A percentile compares a stretch with the other conserved stretches of the same genome.
These are phyloP conservation scores for Xylaria telfairii DNA, from an alignment of 495 filamentous ascomycete genomes.

Conservation along the genomic window DNA sequence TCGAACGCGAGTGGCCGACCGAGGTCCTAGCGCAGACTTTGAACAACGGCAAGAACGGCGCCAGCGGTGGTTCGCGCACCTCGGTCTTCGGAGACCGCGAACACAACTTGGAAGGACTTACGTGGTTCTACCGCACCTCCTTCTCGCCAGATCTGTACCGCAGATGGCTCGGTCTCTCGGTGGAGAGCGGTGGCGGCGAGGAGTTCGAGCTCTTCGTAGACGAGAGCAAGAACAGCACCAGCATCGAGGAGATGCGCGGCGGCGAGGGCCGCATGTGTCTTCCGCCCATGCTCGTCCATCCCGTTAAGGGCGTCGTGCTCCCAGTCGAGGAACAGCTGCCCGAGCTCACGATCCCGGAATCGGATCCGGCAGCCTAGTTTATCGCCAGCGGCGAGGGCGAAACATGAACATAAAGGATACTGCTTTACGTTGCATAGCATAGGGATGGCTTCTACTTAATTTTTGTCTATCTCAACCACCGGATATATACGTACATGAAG, in stretches of 20 bases:
- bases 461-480: slow-evolving; percentile 6
- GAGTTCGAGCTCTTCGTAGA: slow-evolving; percentile 71
- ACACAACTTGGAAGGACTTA: slow-evolving; percentile 86
- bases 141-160: slow-evolving; percentile 84
- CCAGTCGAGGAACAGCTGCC: slow-evolving; percentile 64
- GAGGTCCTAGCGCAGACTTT: slow-evolving; percentile 80
- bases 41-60: slow-evolving; percentile 85
- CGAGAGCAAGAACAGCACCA: slow-evolving; percentile 54
- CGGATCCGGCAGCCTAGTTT: slow-evolving; percentile 42
- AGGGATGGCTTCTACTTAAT: slow-evolving; percentile 20
- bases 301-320: slow-evolving; percentile 84
- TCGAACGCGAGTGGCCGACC: slow-evolving; percentile 89
- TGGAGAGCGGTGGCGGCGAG: slow-evolving; percentile 87
- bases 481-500: slow-evolving; percentile 25
- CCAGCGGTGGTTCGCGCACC: slow-evolving; percentile 70
- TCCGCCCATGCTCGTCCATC: slow-evolving; percentile 90
- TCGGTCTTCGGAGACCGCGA: slow-evolving; percentile 84
- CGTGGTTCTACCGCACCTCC: slow-evolving; percentile 93
- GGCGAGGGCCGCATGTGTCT: slow-evolving; percentile 90
- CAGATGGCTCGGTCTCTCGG: slow-evolving; percentile 83
- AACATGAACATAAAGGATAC: background rate
- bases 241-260: slow-evolving; percentile 56
- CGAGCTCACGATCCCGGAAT: slow-evolving; percentile 41
- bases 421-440: slow-evolving; percentile 23
- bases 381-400: background rate